Evolutionary conservation across 1,284 basidiomycete species (phyloP).

Genomic region (Filobasidium uniguttulatum): DNA sequence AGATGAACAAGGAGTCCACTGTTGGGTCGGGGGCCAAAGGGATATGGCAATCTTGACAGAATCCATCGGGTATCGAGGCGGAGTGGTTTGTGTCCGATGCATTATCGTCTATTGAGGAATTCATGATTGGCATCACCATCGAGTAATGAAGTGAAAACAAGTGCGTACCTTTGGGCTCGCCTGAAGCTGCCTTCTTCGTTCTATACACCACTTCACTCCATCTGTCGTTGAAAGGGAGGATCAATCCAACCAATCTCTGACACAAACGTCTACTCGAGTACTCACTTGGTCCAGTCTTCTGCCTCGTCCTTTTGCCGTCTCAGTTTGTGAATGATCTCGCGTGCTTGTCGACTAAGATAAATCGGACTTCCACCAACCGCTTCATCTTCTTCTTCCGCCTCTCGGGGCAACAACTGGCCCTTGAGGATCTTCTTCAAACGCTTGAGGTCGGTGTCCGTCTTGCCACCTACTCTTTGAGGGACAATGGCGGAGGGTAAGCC

Average conservation of each 20-base stretch:
- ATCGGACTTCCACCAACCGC: conserved; percentile 84
- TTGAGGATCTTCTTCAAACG: conserved; percentile 17
- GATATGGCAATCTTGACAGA: conserved; percentile 72
- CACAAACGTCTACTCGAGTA: not conserved
- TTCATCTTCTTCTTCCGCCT: conserved; percentile 48
- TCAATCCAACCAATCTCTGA: not conserved
- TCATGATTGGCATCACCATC: not conserved
- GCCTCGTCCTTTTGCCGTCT: conserved; percentile 75
- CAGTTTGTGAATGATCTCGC: conserved; percentile 67
- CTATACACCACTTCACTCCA: conserved; percentile 73
- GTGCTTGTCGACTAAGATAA: conserved; percentile 65
- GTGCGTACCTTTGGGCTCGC: not conserved
- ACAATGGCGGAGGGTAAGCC: conserved; percentile 13
- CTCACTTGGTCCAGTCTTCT: conserved; percentile 64
- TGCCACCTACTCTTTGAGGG: conserved; percentile 15
- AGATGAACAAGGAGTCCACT: conserved; percentile 81
- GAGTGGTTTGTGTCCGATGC: conserved; percentile 40
- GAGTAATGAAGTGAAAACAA: not conserved
- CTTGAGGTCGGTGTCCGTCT: conserved; percentile 17
- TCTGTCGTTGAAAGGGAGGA: conserved; percentile 30
- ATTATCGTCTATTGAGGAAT: not conserved
- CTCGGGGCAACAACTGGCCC: conserved; percentile 7
- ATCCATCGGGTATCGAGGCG: conserved; percentile 33
- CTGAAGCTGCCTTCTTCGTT: conserved; percentile 28
- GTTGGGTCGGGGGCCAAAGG: conserved; percentile 80